phyloP scores from a whole-genome alignment of 1,284 basidiomycete genomes.

The Salmacisia buchloeana region DNA sequence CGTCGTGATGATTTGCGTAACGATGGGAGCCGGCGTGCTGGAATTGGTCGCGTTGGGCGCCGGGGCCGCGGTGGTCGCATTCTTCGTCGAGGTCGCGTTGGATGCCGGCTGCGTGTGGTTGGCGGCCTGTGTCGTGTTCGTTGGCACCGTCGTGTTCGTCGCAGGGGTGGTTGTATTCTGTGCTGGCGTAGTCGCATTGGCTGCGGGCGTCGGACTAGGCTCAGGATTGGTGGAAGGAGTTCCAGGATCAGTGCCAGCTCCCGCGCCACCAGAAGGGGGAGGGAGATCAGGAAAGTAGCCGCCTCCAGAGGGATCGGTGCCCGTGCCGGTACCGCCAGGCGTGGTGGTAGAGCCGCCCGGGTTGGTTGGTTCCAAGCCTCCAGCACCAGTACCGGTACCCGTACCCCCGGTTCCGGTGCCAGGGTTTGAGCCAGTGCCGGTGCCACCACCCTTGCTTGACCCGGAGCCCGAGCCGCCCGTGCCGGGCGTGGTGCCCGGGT shows the following conservation, averaged over 20 bases:
- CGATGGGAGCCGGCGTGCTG: conserved; percentile 17
- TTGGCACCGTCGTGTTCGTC: conserved; percentile 11
- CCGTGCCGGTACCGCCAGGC: background rate
- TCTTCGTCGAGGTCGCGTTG: conserved; percentile 10
- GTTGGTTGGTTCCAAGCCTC: background rate
- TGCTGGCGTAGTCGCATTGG: background rate
- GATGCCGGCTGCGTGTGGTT: background rate
- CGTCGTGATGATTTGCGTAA: conserved; percentile 19
- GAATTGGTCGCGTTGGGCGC: conserved; percentile 5
- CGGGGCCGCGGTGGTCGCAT: conserved; percentile 8
- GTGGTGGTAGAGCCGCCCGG: background rate
- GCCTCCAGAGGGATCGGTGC: too few species aligned
- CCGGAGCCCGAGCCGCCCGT: background rate
- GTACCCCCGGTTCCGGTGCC: background rate
- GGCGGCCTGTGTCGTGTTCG: conserved; percentile 8
- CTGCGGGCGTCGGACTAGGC: background rate
- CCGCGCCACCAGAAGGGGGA: background rate
- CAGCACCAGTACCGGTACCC: background rate
- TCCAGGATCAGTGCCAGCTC: background rate
- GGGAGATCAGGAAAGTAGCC: background rate
- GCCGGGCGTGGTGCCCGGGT: conserved; percentile 8
- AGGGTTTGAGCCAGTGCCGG: conserved; percentile 2
- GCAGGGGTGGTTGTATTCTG: conserved; percentile 8
- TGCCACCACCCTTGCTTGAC: background rate
- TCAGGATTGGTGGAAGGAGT: background rate